A percentile compares a stretch with the other conserved stretches of the same genome.
Conservation (phyloP, 1,284 basidiomycete genomes). For the Pterulicium gracile region DNA sequence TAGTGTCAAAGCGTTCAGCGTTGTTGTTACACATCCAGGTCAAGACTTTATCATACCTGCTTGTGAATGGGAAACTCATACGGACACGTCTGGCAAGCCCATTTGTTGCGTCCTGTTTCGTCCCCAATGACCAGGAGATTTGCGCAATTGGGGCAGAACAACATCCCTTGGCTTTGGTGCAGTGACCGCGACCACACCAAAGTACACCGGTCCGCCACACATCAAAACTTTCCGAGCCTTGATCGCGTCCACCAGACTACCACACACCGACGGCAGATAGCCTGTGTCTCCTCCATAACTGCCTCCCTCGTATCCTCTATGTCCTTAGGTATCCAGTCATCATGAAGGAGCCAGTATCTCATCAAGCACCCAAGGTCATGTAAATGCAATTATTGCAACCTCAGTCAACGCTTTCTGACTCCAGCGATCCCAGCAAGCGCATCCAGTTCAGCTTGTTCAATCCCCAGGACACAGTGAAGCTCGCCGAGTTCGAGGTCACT, state of each 20-base stretch:
- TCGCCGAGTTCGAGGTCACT: slow-evolving; percentile 92
- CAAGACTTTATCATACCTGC: slow-evolving; percentile 7
- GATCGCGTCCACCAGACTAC: too few species aligned
- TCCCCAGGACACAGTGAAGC: slow-evolving; percentile 86
- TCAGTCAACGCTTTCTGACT: background rate
- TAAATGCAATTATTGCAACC: slow-evolving; percentile 27
- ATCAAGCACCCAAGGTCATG: slow-evolving; percentile 90
- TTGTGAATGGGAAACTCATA: slow-evolving; percentile 12
- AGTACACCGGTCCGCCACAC: too few species aligned
- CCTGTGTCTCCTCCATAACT: too few species aligned
- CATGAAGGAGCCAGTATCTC: slow-evolving; percentile 85
- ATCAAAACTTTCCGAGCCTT: too few species aligned
- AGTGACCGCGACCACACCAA: too few species aligned
- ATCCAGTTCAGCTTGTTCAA: slow-evolving; percentile 90
- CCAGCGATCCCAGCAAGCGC: slow-evolving; percentile 58
- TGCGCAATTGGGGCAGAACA: slow-evolving; percentile 9
- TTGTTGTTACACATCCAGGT: background rate
- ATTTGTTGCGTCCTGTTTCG: slow-evolving; percentile 9
- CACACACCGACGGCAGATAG: too few species aligned
- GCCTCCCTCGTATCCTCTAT: too few species aligned
- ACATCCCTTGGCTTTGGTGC: too few species aligned
- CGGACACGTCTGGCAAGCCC: slow-evolving; percentile 11
- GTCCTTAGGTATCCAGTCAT: too few species aligned
- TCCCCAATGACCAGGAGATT: slow-evolving; percentile 9
- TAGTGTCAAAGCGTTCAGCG: background rate